Evolutionary conservation across 1,284 basidiomycete genomes (phyloP).

Genomic region (Chondrostereum purpureum): DNA sequence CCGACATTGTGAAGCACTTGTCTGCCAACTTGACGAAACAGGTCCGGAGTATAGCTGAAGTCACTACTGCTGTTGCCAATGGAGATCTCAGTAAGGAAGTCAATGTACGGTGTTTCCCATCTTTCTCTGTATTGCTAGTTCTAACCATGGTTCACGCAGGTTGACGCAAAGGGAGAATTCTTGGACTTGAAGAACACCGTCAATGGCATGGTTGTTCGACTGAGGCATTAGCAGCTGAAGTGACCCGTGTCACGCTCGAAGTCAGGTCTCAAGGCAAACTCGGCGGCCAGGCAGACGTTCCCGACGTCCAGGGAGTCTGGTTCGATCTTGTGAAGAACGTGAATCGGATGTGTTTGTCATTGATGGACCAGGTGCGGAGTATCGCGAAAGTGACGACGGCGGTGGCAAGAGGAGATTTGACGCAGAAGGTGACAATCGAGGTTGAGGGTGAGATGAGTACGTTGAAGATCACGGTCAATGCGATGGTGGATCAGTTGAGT

Average conservation of each 20-base stretch:
- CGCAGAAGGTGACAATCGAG: constrained; percentile 84
- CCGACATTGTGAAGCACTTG: constrained; percentile 85
- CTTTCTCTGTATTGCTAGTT: too few species aligned
- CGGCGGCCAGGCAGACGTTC: constrained; percentile 87
- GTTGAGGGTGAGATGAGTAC: constrained; percentile 81
- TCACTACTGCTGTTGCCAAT: constrained; percentile 96
- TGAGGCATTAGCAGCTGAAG: constrained; percentile 81
- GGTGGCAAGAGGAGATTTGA: constrained; percentile 84
- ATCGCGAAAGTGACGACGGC: constrained; percentile 92
- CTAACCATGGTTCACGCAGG: too few species aligned
- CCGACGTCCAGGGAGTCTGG: constrained; percentile 95
- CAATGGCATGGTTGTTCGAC: constrained; percentile 90
- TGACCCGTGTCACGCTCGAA: constrained; percentile 92
- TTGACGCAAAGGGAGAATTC: constrained; percentile 95
- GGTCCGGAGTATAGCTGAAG: constrained; percentile 90
- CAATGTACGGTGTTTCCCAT: too few species aligned
- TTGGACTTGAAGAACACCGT: constrained; percentile 97
- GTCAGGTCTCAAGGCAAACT: constrained; percentile 86
- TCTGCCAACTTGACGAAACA: constrained; percentile 95
- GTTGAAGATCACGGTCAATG: constrained; percentile 39
- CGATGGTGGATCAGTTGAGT: constrained; percentile 85
- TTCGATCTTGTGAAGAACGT: constrained; percentile 87
- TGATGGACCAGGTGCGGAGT: constrained; percentile 92
- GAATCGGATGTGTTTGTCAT: constrained; percentile 88
- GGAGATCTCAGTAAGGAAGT: constrained; percentile 96